Percentiles rank a stretch among this genome's conserved stretches.
phyloP scores from a whole-genome alignment of 495 filamentous ascomycete species.

The Penicillium paxilli region DNA sequence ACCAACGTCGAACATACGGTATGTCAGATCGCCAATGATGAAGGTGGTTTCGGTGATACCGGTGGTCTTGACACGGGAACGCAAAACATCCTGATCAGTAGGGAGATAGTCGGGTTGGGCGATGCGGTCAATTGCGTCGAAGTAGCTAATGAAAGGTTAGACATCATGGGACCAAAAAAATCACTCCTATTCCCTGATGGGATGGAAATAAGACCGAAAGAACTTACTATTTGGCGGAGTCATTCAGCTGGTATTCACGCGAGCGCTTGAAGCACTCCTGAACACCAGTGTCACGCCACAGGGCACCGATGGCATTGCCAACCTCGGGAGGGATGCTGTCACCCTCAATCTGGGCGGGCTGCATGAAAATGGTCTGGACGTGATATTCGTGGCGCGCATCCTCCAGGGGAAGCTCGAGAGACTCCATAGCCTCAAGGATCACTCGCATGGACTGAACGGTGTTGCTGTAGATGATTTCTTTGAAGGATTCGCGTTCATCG shows the following conservation, averaged over 20 bases:
- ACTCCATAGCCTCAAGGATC: constrained; percentile 96
- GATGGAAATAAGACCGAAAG: too few relatives aligned
- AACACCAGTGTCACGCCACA: constrained; percentile 95
- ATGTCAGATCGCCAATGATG: constrained; percentile 95
- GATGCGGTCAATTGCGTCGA: constrained; percentile 92
- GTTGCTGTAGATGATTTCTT: constrained; percentile 98
- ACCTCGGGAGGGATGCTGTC: constrained; percentile 94
- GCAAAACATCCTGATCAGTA: constrained; percentile 95
- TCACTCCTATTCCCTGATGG: too few relatives aligned
- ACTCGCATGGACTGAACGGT: constrained; percentile 95
- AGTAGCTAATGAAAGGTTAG: constrained; percentile 67
- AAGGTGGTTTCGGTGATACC: constrained; percentile 99
- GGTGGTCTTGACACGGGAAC: constrained; percentile 97
- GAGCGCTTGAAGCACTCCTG: constrained; percentile 95
- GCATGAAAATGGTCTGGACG: constrained; percentile 95
- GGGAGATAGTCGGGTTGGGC: constrained; percentile 91
- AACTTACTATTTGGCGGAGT: constrained; percentile 95
- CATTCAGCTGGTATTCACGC: constrained; percentile 95
- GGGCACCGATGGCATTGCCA: constrained; percentile 84
- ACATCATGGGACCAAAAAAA: too few relatives aligned
- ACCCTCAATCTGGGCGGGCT: constrained; percentile 91
- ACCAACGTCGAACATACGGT: constrained; percentile 99
- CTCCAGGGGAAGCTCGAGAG: constrained; percentile 82
- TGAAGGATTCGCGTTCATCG: constrained; percentile 64
- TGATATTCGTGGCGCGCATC: constrained; percentile 89